These are phyloP conservation scores for Gliomastix tumulicola DNA, from an alignment of 2,329 filamentous ascomycete genomes.

Conservation along the genomic window DNA sequence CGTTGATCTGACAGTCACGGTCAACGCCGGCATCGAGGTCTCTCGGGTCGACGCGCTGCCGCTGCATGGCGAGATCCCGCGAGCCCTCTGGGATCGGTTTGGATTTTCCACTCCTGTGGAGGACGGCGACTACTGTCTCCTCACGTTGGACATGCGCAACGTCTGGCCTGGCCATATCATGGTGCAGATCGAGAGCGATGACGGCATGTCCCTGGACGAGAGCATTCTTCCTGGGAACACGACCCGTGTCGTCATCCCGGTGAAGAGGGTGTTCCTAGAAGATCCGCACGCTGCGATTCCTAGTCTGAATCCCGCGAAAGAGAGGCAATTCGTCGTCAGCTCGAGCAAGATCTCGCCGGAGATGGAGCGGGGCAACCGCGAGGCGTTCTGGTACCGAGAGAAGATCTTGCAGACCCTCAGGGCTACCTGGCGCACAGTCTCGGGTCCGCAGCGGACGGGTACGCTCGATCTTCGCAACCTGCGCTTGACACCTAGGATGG, in stretches of 20 bases:
- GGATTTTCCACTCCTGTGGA: slow-evolving; percentile 24
- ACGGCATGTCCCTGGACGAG: slow-evolving; percentile 42
- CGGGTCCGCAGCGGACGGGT: slow-evolving; percentile 49
- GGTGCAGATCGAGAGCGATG: slow-evolving; percentile 52
- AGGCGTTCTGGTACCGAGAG: slow-evolving; percentile 89
- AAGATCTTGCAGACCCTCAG: slow-evolving; percentile 64
- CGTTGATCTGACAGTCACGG: slow-evolving; percentile 76
- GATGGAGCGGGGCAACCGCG: slow-evolving; percentile 67
- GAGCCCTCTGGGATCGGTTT: slow-evolving; percentile 47
- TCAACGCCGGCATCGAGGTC: slow-evolving; percentile 85
- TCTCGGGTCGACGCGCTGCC: slow-evolving; percentile 73
- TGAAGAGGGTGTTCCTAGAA: slow-evolving; percentile 69
- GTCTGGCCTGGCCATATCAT: slow-evolving; percentile 78
- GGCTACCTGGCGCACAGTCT: slow-evolving; percentile 62
- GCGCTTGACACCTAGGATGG: slow-evolving; percentile 68
- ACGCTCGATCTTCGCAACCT: slow-evolving; percentile 71
- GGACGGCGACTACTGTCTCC: slow-evolving; percentile 63
- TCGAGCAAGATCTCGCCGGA: slow-evolving; percentile 72
- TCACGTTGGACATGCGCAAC: slow-evolving; percentile 81
- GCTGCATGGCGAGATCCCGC: slow-evolving; percentile 60
- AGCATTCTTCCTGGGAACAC: slow-evolving; percentile 61
- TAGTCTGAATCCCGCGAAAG: slow-evolving; percentile 70
- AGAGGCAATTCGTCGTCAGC: slow-evolving; percentile 89
- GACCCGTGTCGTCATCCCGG: slow-evolving; percentile 66
- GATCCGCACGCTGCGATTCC: slow-evolving; percentile 74